Evolutionary conservation across 192 early-diverging fungal species (phyloP).

Genomic region (Phlyctochytrium arcticum): DNA sequence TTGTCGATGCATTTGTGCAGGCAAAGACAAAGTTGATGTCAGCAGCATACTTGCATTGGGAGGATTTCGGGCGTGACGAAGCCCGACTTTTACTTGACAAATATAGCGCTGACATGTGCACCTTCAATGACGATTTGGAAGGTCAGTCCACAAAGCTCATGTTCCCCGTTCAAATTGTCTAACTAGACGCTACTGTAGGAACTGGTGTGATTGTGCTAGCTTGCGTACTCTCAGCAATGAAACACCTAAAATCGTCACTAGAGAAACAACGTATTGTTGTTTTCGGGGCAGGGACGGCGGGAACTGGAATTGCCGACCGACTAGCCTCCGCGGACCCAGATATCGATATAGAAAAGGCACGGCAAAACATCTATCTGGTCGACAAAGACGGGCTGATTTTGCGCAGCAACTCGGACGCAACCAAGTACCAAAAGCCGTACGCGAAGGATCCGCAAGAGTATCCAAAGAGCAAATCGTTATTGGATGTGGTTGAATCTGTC

Average conservation of each 20-base stretch:
- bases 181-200: no score
- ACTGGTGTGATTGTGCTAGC: slow-evolving; percentile 89
- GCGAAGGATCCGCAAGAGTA: slow-evolving; percentile 57
- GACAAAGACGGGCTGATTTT: slow-evolving; percentile 91
- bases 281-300: slow-evolving; percentile 89
- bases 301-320: slow-evolving; percentile 78
- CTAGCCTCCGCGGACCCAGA: neutral
- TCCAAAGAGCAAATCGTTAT: slow-evolving; percentile 58
- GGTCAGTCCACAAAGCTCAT: neutral
- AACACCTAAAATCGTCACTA: slow-evolving; percentile 55
- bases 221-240: slow-evolving; percentile 77
- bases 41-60: slow-evolving; percentile 82
- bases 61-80: slow-evolving; percentile 91
- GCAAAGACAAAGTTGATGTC: slow-evolving; percentile 68
- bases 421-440: slow-evolving; percentile 31
- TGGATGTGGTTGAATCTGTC: slow-evolving; percentile 75
- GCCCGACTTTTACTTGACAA: slow-evolving; percentile 79
- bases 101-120: slow-evolving; percentile 70
- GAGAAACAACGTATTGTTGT: slow-evolving; percentile 82
- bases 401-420: slow-evolving; percentile 69
- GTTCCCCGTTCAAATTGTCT: no score
- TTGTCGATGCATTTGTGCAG: slow-evolving; percentile 76
- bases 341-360: slow-evolving; percentile 56
- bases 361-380: slow-evolving; percentile 71
- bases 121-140: slow-evolving; percentile 95